Evolutionary conservation across 805 yeast species (phyloP).

Genomic region (Saturnispora diversa): DNA sequence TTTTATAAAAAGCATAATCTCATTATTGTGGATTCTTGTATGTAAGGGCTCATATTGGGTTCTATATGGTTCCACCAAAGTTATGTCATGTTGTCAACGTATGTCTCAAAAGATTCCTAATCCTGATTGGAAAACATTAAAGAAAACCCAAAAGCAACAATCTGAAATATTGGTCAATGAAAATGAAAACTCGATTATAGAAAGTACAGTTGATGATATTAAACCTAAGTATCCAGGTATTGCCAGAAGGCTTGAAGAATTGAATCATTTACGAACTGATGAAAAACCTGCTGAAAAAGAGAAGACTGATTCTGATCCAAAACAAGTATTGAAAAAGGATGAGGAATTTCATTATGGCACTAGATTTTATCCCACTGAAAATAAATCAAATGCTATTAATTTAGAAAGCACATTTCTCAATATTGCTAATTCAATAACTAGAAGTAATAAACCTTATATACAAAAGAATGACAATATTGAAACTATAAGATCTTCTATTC

Average conservation of each 20-base stretch:
- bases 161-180: conserved; percentile 4
- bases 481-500: conserved; percentile 4
- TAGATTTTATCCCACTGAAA: conserved; percentile 4
- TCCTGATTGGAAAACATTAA: conserved; percentile 15
- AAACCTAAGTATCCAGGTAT: conserved; percentile 4
- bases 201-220: conserved; percentile 6
- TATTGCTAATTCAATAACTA: conserved; percentile 3
- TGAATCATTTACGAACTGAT: no score
- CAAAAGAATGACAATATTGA: not conserved
- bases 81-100: conserved; percentile 13
- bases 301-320: no score
- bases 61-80: conserved; percentile 18
- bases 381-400: not conserved
- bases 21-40: conserved; percentile 18
- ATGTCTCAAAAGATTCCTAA: conserved; percentile 22
- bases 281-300: no score
- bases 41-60: conserved; percentile 23
- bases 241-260: conserved; percentile 8
- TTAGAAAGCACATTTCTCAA: conserved; percentile 7
- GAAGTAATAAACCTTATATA: not conserved
- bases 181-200: conserved; percentile 6
- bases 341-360: conserved; percentile 6
- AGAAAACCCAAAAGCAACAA: not conserved
- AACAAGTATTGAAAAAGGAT: no score
- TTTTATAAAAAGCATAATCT: conserved; percentile 19